Base-by-base conservation (phyloP, 768 basidiomycete genomes). In the Lyophyllum atratum region DNA sequence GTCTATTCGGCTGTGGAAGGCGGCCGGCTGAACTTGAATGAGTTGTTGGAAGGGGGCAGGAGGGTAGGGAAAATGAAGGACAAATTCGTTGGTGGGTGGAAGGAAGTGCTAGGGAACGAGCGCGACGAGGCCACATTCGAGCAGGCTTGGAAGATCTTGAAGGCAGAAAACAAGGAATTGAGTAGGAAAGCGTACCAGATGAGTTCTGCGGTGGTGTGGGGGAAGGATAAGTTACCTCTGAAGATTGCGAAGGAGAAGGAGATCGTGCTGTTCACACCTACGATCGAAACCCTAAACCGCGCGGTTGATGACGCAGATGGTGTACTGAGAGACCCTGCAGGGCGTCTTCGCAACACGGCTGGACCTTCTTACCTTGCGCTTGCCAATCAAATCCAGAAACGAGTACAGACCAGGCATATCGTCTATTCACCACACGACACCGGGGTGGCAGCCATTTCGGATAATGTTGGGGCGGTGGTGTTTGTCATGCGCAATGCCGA, bases 401-500 rank as follows among this genome's bases (percentile, higher is more conserved):
- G 74, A 2, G 66, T 64, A 2, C 57, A 59, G 5, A 70, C 74
- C 37, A 67, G 71, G 51, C 87, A 86, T 61, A 37, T 79, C 10
- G 78, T 86, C 8, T 88, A 85, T 57, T 58, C 59, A 12, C 51
- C 56, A 9, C 43, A 34, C 1, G 60, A 66, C 15, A 60, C 45
- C 2, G 42, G 59, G 2, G 29, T 53, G 6, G 44, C 51, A 29
- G 55, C 31, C 0, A 49, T 65, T 4, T 25, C 58, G 15, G 64
- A 63, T 19, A 62, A 66, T n/a, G 40, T 62, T 15, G 56, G 64
- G 4, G 68, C 63, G 12, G 69, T 85, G 22, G 64, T 89, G 0
- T 87, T 88, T 54, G 80, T 82, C 7, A 77, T 84, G 42, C 78
- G 85, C 6, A 86, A 86, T 56, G 86, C 80, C 15, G 75, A 83